phyloP scores from a whole-genome alignment of 2,329 filamentous ascomycete genomes.

The Podosphaera fusca region DNA sequence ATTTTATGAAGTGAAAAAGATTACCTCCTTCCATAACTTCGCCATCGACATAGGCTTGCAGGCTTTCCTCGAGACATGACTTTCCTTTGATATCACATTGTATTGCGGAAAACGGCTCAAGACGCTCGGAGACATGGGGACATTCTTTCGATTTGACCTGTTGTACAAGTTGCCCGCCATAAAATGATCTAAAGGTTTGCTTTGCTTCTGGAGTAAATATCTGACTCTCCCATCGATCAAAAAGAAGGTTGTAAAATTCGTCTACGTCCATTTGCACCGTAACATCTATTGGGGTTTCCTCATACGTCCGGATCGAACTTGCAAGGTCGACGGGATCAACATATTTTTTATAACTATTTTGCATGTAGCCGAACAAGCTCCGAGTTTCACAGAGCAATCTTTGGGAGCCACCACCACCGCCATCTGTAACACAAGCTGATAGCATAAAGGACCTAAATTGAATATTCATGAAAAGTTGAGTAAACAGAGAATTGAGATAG shows the following conservation, averaged over 20 bases:
- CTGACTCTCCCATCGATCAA: constrained; percentile 76
- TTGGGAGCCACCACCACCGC: constrained; percentile 26
- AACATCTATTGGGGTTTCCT: constrained; percentile 64
- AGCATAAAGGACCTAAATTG: constrained; percentile 73
- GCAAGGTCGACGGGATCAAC: constrained; percentile 55
- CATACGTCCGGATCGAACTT: constrained; percentile 56
- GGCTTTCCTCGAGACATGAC: constrained; percentile 55
- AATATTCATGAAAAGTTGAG: constrained; percentile 89
- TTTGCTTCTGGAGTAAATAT: constrained; percentile 45
- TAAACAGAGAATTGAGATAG: constrained; percentile 85
- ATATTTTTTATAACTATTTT: constrained; percentile 52
- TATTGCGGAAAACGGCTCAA: constrained; percentile 82
- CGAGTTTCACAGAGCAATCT: constrained; percentile 56
- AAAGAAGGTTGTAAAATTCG: constrained; percentile 86
- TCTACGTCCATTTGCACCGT: constrained; percentile 93
- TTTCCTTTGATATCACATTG: constrained; percentile 95
- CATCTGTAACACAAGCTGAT: constrained; percentile 29
- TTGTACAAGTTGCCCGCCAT: constrained; percentile 75
- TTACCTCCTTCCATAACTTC: constrained; percentile 80
- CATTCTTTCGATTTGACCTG: constrained; percentile 94
- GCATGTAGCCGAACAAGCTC: constrained; percentile 63
- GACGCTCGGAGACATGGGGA: constrained; percentile 69
- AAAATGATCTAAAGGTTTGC: constrained; percentile 56
- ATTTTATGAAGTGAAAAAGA: constrained; percentile 8
- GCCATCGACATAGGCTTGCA: constrained; percentile 86